A percentile compares a stretch with the other conserved stretches of the same genome.
These are phyloP conservation scores for Glarea lozoyensis DNA, from an alignment of 495 filamentous ascomycete genomes.

Conservation along the genomic window DNA sequence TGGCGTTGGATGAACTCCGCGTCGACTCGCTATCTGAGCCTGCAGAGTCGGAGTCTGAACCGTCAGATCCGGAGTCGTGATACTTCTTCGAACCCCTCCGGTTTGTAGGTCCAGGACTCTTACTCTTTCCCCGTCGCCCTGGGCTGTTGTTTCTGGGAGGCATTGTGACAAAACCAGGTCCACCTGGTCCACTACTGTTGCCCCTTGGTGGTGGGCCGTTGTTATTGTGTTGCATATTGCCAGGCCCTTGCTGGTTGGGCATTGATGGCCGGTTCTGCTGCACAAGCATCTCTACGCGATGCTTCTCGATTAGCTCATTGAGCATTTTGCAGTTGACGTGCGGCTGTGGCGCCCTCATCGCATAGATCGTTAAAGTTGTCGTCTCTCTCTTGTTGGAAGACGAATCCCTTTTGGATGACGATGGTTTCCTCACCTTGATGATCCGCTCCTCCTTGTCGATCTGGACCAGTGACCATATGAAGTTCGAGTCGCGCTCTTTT, in stretches of 20 bases:
- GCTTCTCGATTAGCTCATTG: slow-evolving; percentile 11
- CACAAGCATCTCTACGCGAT: slow-evolving; percentile 1
- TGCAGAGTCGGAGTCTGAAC: background rate
- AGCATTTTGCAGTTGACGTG: slow-evolving; percentile 6
- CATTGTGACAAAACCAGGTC: background rate
- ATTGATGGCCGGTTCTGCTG: slow-evolving; percentile 5
- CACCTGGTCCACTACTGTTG: background rate
- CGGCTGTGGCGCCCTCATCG: slow-evolving; percentile 9
- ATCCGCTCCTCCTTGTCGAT: slow-evolving; percentile 7
- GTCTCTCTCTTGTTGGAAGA: slow-evolving; percentile 7
- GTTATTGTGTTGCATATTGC: background rate
- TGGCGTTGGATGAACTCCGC: slow-evolving; percentile 4
- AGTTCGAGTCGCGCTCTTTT: slow-evolving; percentile 7
- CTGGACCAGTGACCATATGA: slow-evolving; percentile 17
- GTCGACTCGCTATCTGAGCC: slow-evolving; percentile 6
- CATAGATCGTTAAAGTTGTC: slow-evolving; percentile 11
- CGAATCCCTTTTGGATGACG: background rate
- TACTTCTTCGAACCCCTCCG: slow-evolving; percentile 1
- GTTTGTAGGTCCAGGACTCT: background rate
- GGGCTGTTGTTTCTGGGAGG: background rate
- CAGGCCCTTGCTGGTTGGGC: slow-evolving; percentile 1
- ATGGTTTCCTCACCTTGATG: background rate
- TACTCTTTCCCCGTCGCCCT: too few species aligned
- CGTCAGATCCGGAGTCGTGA: slow-evolving; percentile 2
- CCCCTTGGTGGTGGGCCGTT: background rate